Evolutionary conservation across 176 grass and related monocot species (phyloP), one percentile per base, ranked within the genome.

Genomic region (Dendrocalamus sinicus): DNA sequence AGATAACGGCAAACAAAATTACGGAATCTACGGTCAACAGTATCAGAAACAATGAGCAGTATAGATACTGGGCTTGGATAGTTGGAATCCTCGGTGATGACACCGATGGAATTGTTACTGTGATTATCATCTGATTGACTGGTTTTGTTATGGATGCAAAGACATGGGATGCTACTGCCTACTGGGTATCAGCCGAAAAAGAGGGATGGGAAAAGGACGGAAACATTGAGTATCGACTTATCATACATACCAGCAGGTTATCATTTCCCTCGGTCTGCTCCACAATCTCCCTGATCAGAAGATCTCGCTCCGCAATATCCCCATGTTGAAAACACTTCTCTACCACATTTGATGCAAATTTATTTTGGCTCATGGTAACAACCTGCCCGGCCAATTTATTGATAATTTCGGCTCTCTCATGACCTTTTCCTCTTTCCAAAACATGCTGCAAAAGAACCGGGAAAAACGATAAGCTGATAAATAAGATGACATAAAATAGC

Each of bases 361-460:
- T 99, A 81, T 96, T 91, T 85, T 99, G 97, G 79, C 97, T 99
- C 97, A 99, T 96, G 59, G 71, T 93, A 68, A 99, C 92, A 67
- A 96, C 83, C 72, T 96, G 92, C 22, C 88, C 87, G 61, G 90
- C 94, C 62, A 99, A 86, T 84, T 94, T 93, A 78, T 78, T 92
- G 37, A 99, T 99, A 84, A 99, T 96, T 84, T 96, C 78, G 55
- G 62, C 91, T 68, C 90, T 96, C 83, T 99, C 94, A 44, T 86
- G 82, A 48, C 74, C 24, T 75, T 88, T 91, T 77, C 94, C 97
- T 84, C 88, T 92, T 86, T 91, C 90, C 72, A 99, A 80, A 80
- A 99, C 97, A 92, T 99, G 97, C 97, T 99, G 92, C 66, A 81
- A 81, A 84, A 37, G n/a, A 79, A 50, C 46, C 5, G 45, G 5